A percentile compares a stretch with the other conserved stretches of the same genome.
Evolutionary conservation across 164 flowering plant genomes (phyloP).

Genomic region (Taxillus chinensis): DNA sequence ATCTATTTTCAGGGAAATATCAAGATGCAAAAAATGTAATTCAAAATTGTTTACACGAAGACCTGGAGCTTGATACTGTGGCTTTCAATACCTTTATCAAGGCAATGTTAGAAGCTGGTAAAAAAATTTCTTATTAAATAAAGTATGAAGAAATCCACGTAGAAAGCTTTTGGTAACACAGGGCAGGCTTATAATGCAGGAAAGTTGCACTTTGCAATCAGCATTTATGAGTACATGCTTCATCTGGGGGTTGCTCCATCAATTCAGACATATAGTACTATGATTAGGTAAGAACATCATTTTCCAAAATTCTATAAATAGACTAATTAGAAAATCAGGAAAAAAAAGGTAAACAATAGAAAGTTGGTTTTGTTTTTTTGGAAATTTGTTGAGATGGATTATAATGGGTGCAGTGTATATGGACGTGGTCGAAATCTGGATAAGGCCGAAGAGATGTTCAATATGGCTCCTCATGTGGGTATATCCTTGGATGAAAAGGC

Average conservation of each 20-base stretch:
- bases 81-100: conserved; percentile 86
- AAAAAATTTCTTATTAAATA: background rate
- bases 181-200: conserved; percentile 35
- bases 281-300: conserved; percentile 57
- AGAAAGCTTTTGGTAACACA: background rate
- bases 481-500: conserved; percentile 64
- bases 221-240: conserved; percentile 64
- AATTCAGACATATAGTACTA: conserved; percentile 76
- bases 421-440: conserved; percentile 63
- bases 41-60: conserved; percentile 25
- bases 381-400: background rate
- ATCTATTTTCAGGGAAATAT: conserved; percentile 42
- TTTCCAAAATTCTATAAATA: background rate
- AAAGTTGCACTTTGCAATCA: conserved; percentile 58
- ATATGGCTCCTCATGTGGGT: conserved; percentile 38
- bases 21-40: conserved; percentile 51
- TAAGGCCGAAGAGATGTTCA: conserved; percentile 65
- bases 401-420: conserved; percentile 63
- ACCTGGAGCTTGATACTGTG: conserved; percentile 69
- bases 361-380: background rate
- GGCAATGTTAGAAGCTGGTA: conserved; percentile 89
- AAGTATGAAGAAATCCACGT: background rate
- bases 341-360: background rate
- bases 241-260: conserved; percentile 49
- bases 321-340: background rate